Evolutionary conservation across 2,329 filamentous ascomycete genomes (phyloP).

Genomic region (Cercospora sp.): DNA sequence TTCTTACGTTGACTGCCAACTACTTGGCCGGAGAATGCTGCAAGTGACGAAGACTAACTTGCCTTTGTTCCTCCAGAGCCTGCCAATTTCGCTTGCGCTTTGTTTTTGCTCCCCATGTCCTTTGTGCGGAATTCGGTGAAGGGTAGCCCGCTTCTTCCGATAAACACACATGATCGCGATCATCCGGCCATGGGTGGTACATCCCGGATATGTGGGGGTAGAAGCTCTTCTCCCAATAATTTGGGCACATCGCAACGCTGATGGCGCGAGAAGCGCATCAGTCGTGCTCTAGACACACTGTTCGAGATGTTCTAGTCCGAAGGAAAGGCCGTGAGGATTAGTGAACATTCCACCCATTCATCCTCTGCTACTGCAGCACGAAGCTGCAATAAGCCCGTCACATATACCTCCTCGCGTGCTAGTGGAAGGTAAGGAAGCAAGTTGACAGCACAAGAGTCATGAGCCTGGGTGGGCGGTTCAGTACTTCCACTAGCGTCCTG

Average conservation of each 20-base stretch:
- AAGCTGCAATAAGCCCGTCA: not conserved
- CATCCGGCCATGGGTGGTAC: too few species aligned
- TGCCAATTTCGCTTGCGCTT: not conserved
- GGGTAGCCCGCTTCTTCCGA: not conserved
- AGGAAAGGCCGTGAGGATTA: not conserved
- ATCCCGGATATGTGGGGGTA: not conserved
- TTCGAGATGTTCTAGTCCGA: not conserved
- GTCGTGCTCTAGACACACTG: not conserved
- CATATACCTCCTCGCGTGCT: not conserved
- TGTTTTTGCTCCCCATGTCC: not conserved
- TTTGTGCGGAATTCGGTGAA: not conserved
- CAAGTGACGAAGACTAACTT: too few species aligned
- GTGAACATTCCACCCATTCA: not conserved
- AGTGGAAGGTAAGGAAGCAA: not conserved
- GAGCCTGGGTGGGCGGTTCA: conserved; percentile 3
- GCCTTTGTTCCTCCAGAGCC: too few species aligned
- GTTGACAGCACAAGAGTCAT: conserved; percentile 11
- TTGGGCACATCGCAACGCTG: not conserved
- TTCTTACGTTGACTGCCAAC: not conserved
- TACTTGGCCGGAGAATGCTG: not conserved
- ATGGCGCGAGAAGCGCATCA: not conserved
- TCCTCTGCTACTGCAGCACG: not conserved
- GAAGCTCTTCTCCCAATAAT: not conserved
- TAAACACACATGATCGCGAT: not conserved
- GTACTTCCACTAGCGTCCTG: conserved; percentile 2